Base-by-base conservation (phyloP, 176 grass and related monocot genomes). In the Neostapfia colusana region DNA sequence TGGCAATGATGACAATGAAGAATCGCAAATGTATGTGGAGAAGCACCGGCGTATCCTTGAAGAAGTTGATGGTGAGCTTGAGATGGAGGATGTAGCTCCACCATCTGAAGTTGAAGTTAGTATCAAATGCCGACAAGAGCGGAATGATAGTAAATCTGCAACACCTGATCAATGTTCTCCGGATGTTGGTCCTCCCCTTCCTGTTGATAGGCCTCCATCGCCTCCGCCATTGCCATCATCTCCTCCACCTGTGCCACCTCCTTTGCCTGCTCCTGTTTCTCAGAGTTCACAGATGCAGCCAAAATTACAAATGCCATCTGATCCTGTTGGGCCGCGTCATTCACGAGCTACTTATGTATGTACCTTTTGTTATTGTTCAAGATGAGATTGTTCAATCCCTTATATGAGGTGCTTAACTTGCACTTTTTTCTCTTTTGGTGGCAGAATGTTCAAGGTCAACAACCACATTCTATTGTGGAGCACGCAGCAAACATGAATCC, bases 11-110 rank as follows among this genome's bases (percentile, higher is more conserved):
- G 85, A 86, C 50, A 87, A 78, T 45, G 86, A 75, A 69, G 86
- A 74, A 79, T 79, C 70, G 64, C 88, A 91, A 51, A 83, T 67
- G 51, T 83, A 65, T 25, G 43, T 64, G 57, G 79, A 98, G 58
- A 93, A 87, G 63, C 91, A 98, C 79, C 87, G 83, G 17, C 91
- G 35, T 56, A 74, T 98, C 42, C 81, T 98, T 72, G 91, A 91
- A 86, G 95, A 98, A 49, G 89, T 98, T 81, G 95, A 98, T 80
- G 91, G 91, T 71, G 95, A 98, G 69, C 89, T 98, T 77, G 95
- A 98, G 85, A 94, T 98, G 95, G 95, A 98, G 87, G 95, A 98
- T 90, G 89, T 92, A 69, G 83, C 95, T 79, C 91, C 95, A 49
- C 73, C 80, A 46, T 79, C 81, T 75, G 81, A 88, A 28, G 64